phyloP scores from a whole-genome alignment of 305 asterid species.

The Solanum hybrid region DNA sequence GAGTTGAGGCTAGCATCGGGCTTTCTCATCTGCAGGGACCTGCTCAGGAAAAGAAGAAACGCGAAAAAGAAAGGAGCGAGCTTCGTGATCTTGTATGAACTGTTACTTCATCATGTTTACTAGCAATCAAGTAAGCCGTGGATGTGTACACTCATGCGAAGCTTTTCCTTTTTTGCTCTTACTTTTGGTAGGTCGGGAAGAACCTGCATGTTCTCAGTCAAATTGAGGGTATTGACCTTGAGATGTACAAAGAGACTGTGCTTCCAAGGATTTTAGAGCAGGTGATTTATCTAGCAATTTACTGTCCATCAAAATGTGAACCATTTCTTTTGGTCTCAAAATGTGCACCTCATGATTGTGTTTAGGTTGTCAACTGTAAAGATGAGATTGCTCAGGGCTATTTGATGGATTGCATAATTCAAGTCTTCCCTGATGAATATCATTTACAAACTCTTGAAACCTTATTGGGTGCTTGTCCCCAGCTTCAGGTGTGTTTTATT shows the following conservation, averaged over 20 bases:
- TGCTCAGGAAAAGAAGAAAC: slow-evolving; percentile 84
- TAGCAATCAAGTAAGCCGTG: slow-evolving; percentile 9
- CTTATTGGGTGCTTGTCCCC: slow-evolving; percentile 91
- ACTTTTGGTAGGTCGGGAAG: slow-evolving; percentile 77
- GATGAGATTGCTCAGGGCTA: slow-evolving; percentile 93
- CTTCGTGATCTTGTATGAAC: slow-evolving; percentile 90
- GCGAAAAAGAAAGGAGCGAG: slow-evolving; percentile 95
- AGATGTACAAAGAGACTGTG: slow-evolving; percentile 83
- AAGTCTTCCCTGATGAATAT: slow-evolving; percentile 97
- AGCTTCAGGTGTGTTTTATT: slow-evolving; percentile 64
- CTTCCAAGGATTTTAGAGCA: slow-evolving; percentile 96
- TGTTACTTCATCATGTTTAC: slow-evolving; percentile 7
- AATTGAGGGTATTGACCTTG: slow-evolving; percentile 97
- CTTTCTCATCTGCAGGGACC: slow-evolving; percentile 78
- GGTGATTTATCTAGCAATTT: slow-evolving; percentile 28
- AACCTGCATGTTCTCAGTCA: slow-evolving; percentile 96
- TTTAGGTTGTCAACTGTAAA: slow-evolving; percentile 93
- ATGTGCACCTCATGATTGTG: neutral
- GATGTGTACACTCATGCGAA: slow-evolving; percentile 18
- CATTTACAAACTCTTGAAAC: slow-evolving; percentile 96
- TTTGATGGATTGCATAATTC: slow-evolving; percentile 97
- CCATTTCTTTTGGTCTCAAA: neutral
- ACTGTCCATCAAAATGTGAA: slow-evolving; percentile 3
- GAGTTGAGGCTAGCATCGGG: slow-evolving; percentile 33
- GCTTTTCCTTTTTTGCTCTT: slow-evolving; percentile 6